Percentiles rank a stretch among this genome's conserved stretches.
phyloP scores from a whole-genome alignment of 2,329 filamentous ascomycete genomes.

The Sclerotinia borealis region DNA sequence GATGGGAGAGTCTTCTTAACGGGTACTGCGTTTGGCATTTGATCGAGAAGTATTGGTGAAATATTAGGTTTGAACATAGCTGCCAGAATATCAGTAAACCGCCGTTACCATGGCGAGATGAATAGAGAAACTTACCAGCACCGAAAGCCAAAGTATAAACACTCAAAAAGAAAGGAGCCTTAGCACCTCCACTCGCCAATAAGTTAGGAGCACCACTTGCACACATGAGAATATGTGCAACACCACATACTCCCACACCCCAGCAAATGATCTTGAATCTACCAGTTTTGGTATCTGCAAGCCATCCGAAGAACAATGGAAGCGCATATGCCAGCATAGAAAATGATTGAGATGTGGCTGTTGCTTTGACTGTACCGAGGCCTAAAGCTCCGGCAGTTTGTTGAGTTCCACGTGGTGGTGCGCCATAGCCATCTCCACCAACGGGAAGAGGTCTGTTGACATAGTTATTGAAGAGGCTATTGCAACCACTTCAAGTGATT shows the following conservation, averaged over 20 bases:
- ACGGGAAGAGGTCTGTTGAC: conserved; percentile 53
- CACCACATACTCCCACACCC: conserved; percentile 45
- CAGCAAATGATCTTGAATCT: conserved; percentile 56
- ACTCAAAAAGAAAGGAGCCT: conserved; percentile 36
- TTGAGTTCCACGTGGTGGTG: conserved; percentile 34
- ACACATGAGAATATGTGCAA: conserved; percentile 57
- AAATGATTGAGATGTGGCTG: conserved; percentile 47
- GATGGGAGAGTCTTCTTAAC: conserved; percentile 42
- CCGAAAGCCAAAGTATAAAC: conserved; percentile 27
- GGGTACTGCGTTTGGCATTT: conserved; percentile 39
- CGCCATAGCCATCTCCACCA: conserved; percentile 35
- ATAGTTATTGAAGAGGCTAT: conserved; percentile 42
- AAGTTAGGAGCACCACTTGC: conserved; percentile 56
- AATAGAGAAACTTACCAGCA: conserved; percentile 33
- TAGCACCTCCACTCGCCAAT: conserved; percentile 56
- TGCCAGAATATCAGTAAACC: conserved; percentile 43
- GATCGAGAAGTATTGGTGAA: conserved; percentile 55
- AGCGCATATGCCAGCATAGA: conserved; percentile 45
- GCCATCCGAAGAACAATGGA: conserved; percentile 44
- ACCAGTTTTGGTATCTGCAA: conserved; percentile 59
- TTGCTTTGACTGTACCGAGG: conserved; percentile 48
- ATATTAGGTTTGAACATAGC: conserved; percentile 70
- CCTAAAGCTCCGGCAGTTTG: conserved; percentile 49
- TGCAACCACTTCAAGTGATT: neutral
- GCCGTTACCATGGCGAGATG: conserved; percentile 47